phyloP scores from a whole-genome alignment of 306 rosid species.

The Vigna mungo region DNA sequence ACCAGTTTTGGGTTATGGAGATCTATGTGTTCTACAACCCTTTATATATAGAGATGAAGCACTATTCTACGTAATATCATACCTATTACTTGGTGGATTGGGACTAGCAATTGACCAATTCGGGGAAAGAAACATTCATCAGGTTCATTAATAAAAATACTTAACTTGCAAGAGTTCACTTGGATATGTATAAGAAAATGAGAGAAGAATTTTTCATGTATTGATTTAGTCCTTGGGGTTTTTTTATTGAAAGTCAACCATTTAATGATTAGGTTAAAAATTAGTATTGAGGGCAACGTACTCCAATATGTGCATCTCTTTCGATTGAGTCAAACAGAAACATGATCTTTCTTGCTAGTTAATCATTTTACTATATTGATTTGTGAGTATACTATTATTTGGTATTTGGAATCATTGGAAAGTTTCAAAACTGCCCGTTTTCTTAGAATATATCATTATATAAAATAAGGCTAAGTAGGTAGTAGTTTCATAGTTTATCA shows the following conservation, averaged over 20 bases:
- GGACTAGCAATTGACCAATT: conserved; percentile 35
- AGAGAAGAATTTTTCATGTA: neutral
- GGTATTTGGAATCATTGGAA: neutral
- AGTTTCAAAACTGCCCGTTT: neutral
- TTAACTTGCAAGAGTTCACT: neutral
- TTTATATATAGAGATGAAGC: conserved; percentile 36
- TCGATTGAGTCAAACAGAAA: neutral
- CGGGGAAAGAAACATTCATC: conserved; percentile 34
- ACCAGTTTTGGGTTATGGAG: neutral
- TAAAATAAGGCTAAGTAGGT: neutral
- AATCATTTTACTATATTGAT: neutral
- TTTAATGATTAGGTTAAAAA: neutral
- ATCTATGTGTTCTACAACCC: conserved; percentile 2
- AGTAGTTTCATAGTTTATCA: neutral
- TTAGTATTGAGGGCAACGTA: neutral
- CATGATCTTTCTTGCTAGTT: neutral
- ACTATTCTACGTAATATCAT: neutral
- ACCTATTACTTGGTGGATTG: conserved; percentile 20
- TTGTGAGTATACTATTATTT: neutral
- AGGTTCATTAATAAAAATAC: neutral
- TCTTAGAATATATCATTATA: neutral
- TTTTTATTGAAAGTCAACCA: conserved; percentile 1
- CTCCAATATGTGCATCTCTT: neutral
- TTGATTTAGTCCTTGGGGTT: conserved; percentile 36
- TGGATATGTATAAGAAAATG: neutral